Base-by-base conservation (phyloP, 1,139 yeast genomes). In the Pichia sp. region DNA sequence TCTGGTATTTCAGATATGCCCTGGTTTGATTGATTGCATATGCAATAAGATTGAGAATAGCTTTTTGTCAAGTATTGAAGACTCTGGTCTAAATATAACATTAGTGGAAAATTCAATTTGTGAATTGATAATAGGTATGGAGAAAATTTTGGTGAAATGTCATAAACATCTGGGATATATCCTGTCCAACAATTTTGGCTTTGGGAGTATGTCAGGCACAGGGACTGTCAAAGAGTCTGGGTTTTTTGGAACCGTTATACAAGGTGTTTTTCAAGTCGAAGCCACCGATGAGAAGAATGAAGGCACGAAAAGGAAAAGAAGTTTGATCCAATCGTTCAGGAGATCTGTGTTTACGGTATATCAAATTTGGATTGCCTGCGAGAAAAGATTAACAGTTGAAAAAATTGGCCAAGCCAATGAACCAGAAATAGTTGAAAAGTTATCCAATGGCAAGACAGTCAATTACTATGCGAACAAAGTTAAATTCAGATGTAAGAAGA, bases 181-280 rank as follows among this genome's bases (percentile, higher is more conserved):
- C 3, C 45, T 57, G 4, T 59, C 67, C 1, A 63, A 62, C 6
- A 54, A 41, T 16, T 52, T 62, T 45, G 59, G 65, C 69, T 59
- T 72, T 75, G 1, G 62, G 26, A 45, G 51, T 45, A 36, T 49
- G n/a, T 23, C 48, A 16, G 31, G 40, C 5, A 8, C 53, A 6
- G 42, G 49, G 2, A 54, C 57, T 2, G 42, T 19, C 13, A 62
- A 58, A 31, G 75, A 73, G 13, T 79, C 77, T 6, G 85, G 87
- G 0, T 86, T 87, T 65, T 79, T 87, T 59, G 90, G 90, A 0
- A 82, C 81, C 56, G 92, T 88, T 11, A 85, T 87, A 50, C 90
- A 88, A 60, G 96, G 96, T 2, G 97, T 90, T 0, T 89, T 92
- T 65, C 87, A 84, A 57, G 81, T 87, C 10, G 97, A 90, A 61